phyloP scores from a whole-genome alignment of 192 early-diverging fungal species.

The Umbelopsis isabellina region DNA sequence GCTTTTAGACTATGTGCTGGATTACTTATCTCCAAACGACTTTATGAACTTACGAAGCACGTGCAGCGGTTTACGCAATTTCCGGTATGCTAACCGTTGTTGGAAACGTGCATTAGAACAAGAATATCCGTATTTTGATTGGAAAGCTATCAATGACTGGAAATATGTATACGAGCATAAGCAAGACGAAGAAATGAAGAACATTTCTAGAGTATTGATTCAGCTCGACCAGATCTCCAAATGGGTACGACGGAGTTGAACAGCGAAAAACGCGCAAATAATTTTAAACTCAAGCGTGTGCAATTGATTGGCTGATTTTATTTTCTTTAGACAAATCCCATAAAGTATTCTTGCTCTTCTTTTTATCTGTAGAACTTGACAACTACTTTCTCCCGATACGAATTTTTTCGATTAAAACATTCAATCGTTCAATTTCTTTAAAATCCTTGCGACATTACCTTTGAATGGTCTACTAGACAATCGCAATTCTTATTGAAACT shows the following conservation, averaged over 20 bases:
- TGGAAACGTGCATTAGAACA: neutral
- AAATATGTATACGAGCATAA: constrained; percentile 13
- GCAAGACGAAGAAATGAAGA: constrained; percentile 14
- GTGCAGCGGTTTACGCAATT: constrained; percentile 1
- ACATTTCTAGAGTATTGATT: neutral
- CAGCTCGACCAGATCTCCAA: constrained; percentile 12
- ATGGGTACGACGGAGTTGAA: constrained; percentile 13
- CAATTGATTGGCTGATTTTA: neutral
- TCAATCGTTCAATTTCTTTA: neutral
- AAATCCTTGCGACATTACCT: neutral
- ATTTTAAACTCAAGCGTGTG: neutral
- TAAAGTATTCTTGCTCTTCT: neutral
- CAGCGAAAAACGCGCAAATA: constrained; percentile 10
- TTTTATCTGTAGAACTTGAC: neutral
- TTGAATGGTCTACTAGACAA: no score
- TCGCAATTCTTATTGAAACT: no score
- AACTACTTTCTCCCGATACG: no score
- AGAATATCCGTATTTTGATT: constrained; percentile 9
- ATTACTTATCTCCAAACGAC: neutral
- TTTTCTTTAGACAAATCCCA: neutral
- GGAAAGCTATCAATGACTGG: neutral
- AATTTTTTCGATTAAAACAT: neutral
- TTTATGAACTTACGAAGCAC: neutral
- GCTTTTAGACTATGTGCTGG: constrained; percentile 3
- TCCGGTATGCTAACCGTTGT: neutral